phyloP scores from a whole-genome alignment of 2,329 filamentous ascomycete genomes.

The Colletotrichum neosansevieriae region DNA sequence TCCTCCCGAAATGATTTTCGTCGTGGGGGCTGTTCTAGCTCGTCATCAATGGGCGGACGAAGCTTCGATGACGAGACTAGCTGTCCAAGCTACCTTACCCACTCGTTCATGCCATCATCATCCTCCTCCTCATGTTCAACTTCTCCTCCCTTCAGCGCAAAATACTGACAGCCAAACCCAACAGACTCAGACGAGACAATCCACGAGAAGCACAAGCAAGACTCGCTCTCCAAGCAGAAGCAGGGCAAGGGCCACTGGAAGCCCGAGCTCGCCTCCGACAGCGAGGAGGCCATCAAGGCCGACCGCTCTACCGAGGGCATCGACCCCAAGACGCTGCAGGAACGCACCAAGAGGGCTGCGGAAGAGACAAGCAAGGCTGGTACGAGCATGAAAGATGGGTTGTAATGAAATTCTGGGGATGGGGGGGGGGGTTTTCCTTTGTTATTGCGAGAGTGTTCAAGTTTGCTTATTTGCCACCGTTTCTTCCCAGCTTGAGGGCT shows the following conservation, averaged over 20 bases:
- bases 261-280: constrained; percentile 80
- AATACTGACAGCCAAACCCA: background rate
- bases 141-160: background rate
- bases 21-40: background rate
- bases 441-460: background rate
- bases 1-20: background rate
- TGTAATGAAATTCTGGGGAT: constrained; percentile 47
- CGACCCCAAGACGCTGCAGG: constrained; percentile 63
- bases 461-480: background rate
- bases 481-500: background rate
- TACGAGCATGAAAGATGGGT: constrained; percentile 60
- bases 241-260: constrained; percentile 81
- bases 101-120: constrained; percentile 10
- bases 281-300: constrained; percentile 81
- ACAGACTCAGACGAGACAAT: constrained; percentile 60
- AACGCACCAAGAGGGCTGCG: constrained; percentile 68
- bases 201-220: constrained; percentile 70
- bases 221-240: constrained; percentile 75
- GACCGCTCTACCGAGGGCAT: constrained; percentile 62
- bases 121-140: background rate
- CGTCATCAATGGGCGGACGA: background rate
- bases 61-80: background rate
- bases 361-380: constrained; percentile 61
- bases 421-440: background rate
- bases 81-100: background rate